phyloP scores from a whole-genome alignment of 345 rosid species.

The Cardiospermum halicacabum region DNA sequence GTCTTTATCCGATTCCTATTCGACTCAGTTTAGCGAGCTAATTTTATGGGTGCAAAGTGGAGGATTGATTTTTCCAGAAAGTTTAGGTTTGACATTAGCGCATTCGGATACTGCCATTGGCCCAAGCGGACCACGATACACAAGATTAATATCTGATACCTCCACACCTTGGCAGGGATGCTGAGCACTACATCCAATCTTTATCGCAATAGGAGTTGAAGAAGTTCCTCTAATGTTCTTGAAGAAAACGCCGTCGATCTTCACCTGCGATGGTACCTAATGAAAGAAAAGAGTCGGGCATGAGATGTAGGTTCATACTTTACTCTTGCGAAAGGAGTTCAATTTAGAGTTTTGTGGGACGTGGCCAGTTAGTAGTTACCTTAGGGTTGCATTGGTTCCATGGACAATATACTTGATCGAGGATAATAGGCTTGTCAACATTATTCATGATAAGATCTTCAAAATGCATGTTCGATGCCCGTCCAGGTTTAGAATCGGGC shows the following conservation, averaged over 20 bases:
- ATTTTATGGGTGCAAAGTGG: not conserved
- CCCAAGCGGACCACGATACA: constrained; percentile 9
- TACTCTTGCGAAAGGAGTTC: no score
- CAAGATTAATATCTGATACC: constrained; percentile 24
- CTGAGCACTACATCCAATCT: constrained; percentile 20
- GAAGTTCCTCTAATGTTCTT: constrained; percentile 16
- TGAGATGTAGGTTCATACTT: not conserved
- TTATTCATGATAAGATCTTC: constrained; percentile 47
- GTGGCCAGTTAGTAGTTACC: constrained; percentile 18
- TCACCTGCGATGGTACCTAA: constrained; percentile 5
- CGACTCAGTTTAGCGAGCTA: no score
- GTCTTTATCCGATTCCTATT: no score
- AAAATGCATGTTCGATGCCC: constrained; percentile 34
- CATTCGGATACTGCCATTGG: constrained; percentile 15
- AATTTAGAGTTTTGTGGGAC: not conserved
- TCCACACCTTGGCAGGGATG: constrained; percentile 22
- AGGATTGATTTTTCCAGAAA: constrained; percentile 20
- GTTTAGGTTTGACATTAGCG: constrained; percentile 20
- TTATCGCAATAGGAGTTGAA: not conserved
- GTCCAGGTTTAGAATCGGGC: constrained; percentile 35
- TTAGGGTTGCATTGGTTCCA: constrained; percentile 27
- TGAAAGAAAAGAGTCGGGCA: not conserved
- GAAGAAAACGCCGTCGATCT: not conserved
- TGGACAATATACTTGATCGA: constrained; percentile 53
- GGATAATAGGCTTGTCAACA: constrained; percentile 42